Base-by-base conservation (phyloP, 2,329 filamentous ascomycete species). In the Epichloe gansuensis region DNA sequence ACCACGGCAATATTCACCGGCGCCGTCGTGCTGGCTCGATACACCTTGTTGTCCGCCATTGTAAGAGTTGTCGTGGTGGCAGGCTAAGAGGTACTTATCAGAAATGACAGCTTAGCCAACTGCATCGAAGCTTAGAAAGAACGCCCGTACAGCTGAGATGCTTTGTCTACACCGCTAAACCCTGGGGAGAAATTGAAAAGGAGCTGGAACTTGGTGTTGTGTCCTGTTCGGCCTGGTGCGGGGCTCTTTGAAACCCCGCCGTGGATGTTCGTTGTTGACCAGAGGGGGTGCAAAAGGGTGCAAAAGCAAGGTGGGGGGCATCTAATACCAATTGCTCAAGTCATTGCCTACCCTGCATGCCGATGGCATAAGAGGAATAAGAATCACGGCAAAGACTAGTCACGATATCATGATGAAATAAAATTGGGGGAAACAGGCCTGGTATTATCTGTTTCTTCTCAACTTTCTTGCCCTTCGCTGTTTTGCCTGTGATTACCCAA, bases 1-100 rank as follows among this genome's bases (percentile, higher is more conserved):
- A 97, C 93, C 54, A 97, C 91, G 59, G 91, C 91, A 67, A 97
- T 97, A 76, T 97, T 97, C 66, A 97, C 91, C 13, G 91, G 93
- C 42, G 93, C 93, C 58, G 91, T 97, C 55, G 93, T 96, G 75
- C 88, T 96, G 61, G 93, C 88, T 63, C 90, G 86, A 75, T 94
- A 91, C 63, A 97, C 79, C 53, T 74, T 76, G 51, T 63, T 70
- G 60, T 75, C 74, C 35, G 73, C 69, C 74, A 77, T 77, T 57
- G 51, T 57, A 55, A 55, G 41, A 42, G 28, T 4, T 37, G 43
- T 41, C 1, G 35, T 13, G 17, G 28, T 23, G 37, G 13, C 25
- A 12, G 17, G 6, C 8, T 13, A n/a, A 12, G 38, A 38, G 38
- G 12, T 15, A n/a, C 21, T 37, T 3, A 17, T 41, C 9, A 23